Conservation (phyloP, 2,329 filamentous ascomycete species). For the Saccharata proteae region DNA sequence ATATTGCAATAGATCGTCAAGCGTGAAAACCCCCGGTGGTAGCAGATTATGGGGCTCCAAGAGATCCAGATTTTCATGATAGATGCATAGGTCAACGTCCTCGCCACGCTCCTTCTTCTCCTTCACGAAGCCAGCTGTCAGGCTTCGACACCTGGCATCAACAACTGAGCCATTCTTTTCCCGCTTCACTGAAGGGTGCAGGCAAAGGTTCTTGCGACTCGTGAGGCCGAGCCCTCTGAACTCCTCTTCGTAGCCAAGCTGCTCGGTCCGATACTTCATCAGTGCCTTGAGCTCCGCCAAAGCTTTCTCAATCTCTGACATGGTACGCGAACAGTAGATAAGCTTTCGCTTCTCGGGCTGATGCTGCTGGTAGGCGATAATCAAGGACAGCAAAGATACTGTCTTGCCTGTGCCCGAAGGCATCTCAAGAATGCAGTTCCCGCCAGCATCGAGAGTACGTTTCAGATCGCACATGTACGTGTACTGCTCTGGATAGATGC, state of each 20-base stretch:
- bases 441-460: constrained; percentile 80
- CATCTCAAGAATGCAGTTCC: constrained; percentile 97
- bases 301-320: constrained; percentile 99
- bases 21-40: constrained; percentile 88
- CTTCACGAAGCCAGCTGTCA: constrained; percentile 94
- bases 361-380: constrained; percentile 91
- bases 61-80: constrained; percentile 95
- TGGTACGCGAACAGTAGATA: constrained; percentile 98
- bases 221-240: constrained; percentile 87
- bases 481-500: constrained; percentile 52
- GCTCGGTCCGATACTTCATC: constrained; percentile 86
- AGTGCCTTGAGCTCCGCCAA: constrained; percentile 79
- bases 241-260: constrained; percentile 84
- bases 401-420: constrained; percentile 98
- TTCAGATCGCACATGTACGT: constrained; percentile 78
- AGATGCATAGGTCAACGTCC: constrained; percentile 85
- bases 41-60: constrained; percentile 91
- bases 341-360: constrained; percentile 90
- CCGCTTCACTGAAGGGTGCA: constrained; percentile 89
- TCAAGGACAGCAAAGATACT: constrained; percentile 84
- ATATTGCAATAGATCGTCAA: constrained; percentile 78
- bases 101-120: constrained; percentile 95
- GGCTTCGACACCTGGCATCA: constrained; percentile 86
- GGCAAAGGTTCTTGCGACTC: constrained; percentile 91
- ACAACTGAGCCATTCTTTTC: constrained; percentile 93